These are phyloP conservation scores for Ceratocystis destructans DNA, from an alignment of 2,329 filamentous ascomycete species.

Conservation along the genomic window DNA sequence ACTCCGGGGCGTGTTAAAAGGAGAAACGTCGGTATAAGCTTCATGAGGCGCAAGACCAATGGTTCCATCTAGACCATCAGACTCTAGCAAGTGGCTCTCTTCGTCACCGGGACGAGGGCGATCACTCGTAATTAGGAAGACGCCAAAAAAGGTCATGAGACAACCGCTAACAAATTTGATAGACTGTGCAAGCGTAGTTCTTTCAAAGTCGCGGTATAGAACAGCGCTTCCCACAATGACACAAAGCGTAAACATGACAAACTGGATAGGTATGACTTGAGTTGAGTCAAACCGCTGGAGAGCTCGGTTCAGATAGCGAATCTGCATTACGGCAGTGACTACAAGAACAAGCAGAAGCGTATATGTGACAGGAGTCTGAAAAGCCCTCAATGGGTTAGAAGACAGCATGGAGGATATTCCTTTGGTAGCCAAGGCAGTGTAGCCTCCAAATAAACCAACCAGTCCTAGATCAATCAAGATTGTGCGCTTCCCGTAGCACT, in stretches of 20 bases:
- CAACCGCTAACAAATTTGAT: conserved; percentile 83
- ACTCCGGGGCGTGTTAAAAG: conserved; percentile 8
- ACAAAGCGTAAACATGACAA: conserved; percentile 89
- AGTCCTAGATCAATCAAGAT: conserved; percentile 88
- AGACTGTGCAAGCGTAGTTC: conserved; percentile 57
- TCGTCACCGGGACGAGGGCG: conserved; percentile 46
- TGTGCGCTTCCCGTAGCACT: conserved; percentile 66
- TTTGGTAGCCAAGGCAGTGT: conserved; percentile 93
- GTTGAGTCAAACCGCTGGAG: conserved; percentile 93
- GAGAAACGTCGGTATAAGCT: conserved; percentile 17
- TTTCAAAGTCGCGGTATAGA: conserved; percentile 88
- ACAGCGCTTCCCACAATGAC: conserved; percentile 91
- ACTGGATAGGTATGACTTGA: conserved; percentile 94
- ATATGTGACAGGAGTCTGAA: conserved; percentile 87
- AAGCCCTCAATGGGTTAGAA: conserved; percentile 73
- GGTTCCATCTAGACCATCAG: conserved; percentile 48
- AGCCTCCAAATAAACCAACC: conserved; percentile 86
- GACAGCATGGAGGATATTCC: conserved; percentile 91
- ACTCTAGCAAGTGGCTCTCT: conserved; percentile 39
- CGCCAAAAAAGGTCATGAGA: conserved; percentile 81
- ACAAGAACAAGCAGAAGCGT: conserved; percentile 66
- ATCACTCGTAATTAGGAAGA: conserved; percentile 93
- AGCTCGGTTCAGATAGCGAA: conserved; percentile 81
- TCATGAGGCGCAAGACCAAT: conserved; percentile 42
- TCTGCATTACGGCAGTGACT: conserved; percentile 83